phyloP scores from a whole-genome alignment of 306 rosid species.

The Quercus robur region DNA sequence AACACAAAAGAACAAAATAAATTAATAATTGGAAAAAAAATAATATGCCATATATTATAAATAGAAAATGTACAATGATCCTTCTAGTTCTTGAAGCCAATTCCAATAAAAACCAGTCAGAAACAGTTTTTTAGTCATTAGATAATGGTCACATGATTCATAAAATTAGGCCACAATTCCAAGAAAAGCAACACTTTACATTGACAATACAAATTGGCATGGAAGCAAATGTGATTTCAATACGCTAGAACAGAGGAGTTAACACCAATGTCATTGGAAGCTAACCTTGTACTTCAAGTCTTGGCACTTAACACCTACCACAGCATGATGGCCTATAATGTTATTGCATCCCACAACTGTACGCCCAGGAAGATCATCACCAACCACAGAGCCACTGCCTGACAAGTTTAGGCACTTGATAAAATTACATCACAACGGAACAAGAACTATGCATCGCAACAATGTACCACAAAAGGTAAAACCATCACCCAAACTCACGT shows the following conservation, averaged over 20 bases:
- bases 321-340: constrained; percentile 84
- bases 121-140: constrained; percentile 5
- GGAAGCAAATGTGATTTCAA: neutral
- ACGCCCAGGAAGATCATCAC: constrained; percentile 82
- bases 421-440: constrained; percentile 1
- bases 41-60: neutral
- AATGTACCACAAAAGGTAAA: constrained; percentile 5
- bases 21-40: neutral
- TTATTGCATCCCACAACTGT: constrained; percentile 76
- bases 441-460: neutral
- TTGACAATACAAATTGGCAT: neutral
- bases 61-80: neutral
- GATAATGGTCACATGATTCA: neutral
- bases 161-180: neutral
- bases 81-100: neutral
- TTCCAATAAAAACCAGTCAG: neutral
- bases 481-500: constrained; percentile 58
- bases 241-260: neutral
- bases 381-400: constrained; percentile 94
- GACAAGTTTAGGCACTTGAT: constrained; percentile 24
- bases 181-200: neutral
- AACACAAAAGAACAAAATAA: neutral
- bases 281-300: constrained; percentile 84
- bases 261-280: neutral
- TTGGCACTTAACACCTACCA: constrained; percentile 81